Base-by-base conservation (phyloP, 129 eudicot species). In the Calendula officinalis region DNA sequence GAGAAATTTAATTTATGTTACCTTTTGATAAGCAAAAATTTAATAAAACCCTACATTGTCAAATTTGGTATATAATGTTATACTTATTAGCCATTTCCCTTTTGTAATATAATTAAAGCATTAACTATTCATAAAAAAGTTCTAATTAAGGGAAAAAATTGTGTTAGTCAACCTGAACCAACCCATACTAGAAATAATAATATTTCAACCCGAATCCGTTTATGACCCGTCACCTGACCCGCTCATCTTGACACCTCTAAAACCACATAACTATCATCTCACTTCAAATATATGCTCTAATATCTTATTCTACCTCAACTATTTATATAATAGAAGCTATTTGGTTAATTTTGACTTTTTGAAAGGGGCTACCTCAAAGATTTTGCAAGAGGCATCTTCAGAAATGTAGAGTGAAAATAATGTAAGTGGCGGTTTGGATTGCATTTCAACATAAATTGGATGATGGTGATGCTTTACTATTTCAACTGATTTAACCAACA, bases 401-500 rank as follows among this genome's bases (percentile, higher is more conserved):
- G 35, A 89, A 82, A 58, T 65, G 83, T 11, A 78, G 83, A 34
- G 70, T 47, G 56, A 82, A 72, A 45, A 65, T 85, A 48, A 70
- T 89, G 30, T 89, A 13, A 89, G 96, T 65, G 96, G 94, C 30
- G 96, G 96, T n/a, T 32, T 89, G 96, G 94, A 80, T 87, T 76
- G 96, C 85, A 63, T 89, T 89, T 70, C 94, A 85, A 63, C 94
- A 85, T 62, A 82, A 89, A 59, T 51, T 85, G 65, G 96, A 89
- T 3, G 96, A 89, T 68, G 96, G 96, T 57, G 96, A 89, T 82
- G 96, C 96, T 77, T 66, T 89, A 56, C 80, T 89, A 40, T 89
- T 89, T 56, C 85, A 89, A 78, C 65, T 89, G 78, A 53, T 67
- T 59, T 83, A 89, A 61, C 83, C 69, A 52, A 82, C 76, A 35